A percentile compares a stretch with the other conserved stretches of the same genome.
These are phyloP conservation scores for Macrophomina tecta DNA, from an alignment of 2,329 filamentous ascomycete genomes.

Conservation along the genomic window DNA sequence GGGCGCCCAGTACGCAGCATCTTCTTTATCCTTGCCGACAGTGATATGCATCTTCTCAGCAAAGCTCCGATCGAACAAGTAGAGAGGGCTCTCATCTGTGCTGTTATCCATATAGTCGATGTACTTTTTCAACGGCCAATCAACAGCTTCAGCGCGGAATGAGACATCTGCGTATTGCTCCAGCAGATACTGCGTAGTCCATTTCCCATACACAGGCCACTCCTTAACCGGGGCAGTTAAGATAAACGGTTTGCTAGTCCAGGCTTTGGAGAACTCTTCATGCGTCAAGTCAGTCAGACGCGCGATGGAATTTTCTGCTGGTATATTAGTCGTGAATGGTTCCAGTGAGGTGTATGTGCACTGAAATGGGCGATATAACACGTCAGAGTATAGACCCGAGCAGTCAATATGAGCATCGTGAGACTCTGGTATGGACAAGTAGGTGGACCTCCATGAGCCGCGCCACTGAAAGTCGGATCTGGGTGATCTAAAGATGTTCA, in stretches of 20 bases:
- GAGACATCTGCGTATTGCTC: constrained; percentile 67
- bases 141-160: constrained; percentile 91
- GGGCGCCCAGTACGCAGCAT: constrained; percentile 75
- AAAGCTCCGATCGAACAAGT: constrained; percentile 88
- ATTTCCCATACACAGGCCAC: constrained; percentile 79
- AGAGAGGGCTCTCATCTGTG: constrained; percentile 85
- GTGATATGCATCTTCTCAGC: constrained; percentile 81
- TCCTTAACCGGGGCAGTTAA: constrained; percentile 79
- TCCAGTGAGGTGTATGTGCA: constrained; percentile 77
- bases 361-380: constrained; percentile 86
- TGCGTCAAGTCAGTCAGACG: constrained; percentile 72
- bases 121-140: constrained; percentile 87
- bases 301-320: constrained; percentile 72
- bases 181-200: constrained; percentile 74
- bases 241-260: constrained; percentile 85
- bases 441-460: constrained; percentile 84
- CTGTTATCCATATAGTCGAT: constrained; percentile 80
- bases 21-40: constrained; percentile 59
- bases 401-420: constrained; percentile 70
- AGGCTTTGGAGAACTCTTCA: constrained; percentile 74
- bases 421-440: constrained; percentile 64
- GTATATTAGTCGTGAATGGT: constrained; percentile 74
- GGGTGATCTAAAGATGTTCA: constrained; percentile 45
- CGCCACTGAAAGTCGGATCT: constrained; percentile 68
- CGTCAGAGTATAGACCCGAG: constrained; percentile 83